These are phyloP conservation scores for Cladosporium sp. DNA, from an alignment of 2,329 filamentous ascomycete genomes.

Conservation along the genomic window DNA sequence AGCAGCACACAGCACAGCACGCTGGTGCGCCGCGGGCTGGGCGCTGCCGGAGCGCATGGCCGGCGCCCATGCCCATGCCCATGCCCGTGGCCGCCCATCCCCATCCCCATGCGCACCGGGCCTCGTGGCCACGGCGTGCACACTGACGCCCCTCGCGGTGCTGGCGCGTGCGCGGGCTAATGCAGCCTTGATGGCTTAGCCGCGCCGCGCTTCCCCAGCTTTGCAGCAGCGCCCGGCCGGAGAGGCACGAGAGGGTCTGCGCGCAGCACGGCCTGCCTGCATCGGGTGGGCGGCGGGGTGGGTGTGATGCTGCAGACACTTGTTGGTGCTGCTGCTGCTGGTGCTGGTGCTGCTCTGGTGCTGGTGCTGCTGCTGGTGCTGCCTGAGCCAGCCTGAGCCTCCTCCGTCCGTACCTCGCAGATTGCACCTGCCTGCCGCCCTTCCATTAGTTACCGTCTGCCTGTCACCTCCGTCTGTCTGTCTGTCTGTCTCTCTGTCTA, in stretches of 20 bases:
- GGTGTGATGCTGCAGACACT: not conserved
- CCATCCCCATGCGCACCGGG: not conserved
- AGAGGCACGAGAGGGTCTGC: conserved; percentile 10
- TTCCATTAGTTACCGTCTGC: no score
- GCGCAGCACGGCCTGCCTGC: not conserved
- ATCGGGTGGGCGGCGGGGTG: conserved; percentile 10
- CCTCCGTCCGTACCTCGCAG: conserved; percentile 8
- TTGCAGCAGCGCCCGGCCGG: conserved; percentile 9
- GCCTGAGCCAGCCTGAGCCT: not conserved
- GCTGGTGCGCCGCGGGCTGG: no score
- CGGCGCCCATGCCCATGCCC: not conserved
- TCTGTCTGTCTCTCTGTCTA: not conserved
- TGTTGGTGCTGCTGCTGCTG: not conserved
- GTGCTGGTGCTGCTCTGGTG: no score
- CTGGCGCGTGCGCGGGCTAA: conserved; percentile 8
- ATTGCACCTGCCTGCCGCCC: not conserved
- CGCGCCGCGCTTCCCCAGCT: conserved; percentile 7
- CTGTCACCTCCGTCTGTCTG: no score
- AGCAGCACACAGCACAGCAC: no score
- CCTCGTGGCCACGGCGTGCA: conserved; percentile 6
- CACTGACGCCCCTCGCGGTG: not conserved
- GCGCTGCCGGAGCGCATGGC: no score
- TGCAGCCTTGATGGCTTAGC: conserved; percentile 8
- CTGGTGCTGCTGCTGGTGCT: not conserved
- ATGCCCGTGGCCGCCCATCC: not conserved